Evolutionary conservation across 2,329 filamentous ascomycete genomes (phyloP), one percentile per base, ranked within the genome.

Genomic region (Cephalotrichum gorgonifer): DNA sequence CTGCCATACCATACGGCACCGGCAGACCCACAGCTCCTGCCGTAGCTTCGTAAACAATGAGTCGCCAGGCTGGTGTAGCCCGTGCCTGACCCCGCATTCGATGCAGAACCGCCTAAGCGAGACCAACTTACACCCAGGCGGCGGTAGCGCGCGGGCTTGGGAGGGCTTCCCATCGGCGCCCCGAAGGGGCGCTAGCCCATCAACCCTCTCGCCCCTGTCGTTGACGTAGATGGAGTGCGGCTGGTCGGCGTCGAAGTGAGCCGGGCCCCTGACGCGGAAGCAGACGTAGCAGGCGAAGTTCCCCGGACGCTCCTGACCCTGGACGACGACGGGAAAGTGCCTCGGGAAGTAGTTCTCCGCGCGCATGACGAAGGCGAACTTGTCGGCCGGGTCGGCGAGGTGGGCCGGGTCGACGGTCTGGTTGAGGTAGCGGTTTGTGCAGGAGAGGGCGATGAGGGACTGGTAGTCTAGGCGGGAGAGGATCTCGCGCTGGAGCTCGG

Each of bases 261-360:
- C 62, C 5, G 66, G 65, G 3, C 58, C 57, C 42, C 66, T 61
- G n/a, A 70, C 65, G 2, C 64, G 62, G 51, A 64, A 69, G 57
- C 67, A 70, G 25, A 67, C 57, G 54, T 69, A 69, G 54, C 66
- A 70, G 51, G 68, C 67, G 42, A 66, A 64, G 54, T 70, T 70
- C 15, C 67, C 66, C 1, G 66, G 66, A 46, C 62, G 59, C 51
- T 66, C 63, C 43, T 64, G 60, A 44, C 60, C 60, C 8, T 61
- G 62, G 51, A 61, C 65, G 43, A 65, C 62, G 51, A 58, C 62
- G 5, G 65, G 62, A 20, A 66, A 63, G 53, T 70, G 67, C 26
- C 67, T 64, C 2, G 61, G 56, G 50, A 69, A 70, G 57, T 66
- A 62, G 39, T 65, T 68, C 49, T 64, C 66, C 2, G 67, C 67